Base-by-base conservation (phyloP, 2,329 filamentous ascomycete genomes). In the Didymella glomerata region DNA sequence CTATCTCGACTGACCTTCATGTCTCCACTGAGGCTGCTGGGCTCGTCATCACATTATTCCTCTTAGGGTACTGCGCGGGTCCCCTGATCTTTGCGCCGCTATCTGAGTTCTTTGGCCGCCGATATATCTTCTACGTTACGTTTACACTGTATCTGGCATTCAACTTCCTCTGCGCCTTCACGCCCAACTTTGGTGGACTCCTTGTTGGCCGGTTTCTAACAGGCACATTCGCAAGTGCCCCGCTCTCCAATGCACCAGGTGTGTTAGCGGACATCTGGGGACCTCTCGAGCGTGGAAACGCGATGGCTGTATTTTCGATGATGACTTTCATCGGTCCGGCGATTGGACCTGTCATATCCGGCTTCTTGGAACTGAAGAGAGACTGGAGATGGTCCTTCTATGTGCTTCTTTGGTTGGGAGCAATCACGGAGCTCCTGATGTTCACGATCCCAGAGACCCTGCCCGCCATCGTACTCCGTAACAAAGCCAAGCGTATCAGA, bases 41-140 rank as follows among this genome's bases (percentile, higher is more conserved):
- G 2, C 75, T 90, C 1, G 87, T 86, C 8, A 86, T 89, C 32
- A 88, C 87, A 0, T 80, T 87, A 18, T 90, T 86, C 63, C 78
- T 90, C 8, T 79, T 89, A 42, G 87, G 87, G 7, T 90, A 89
- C 68, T 84, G 88, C 20, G 80, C 83, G 2, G 86, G 86, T 0
- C 86, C 86, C 0, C 74, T 89, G 9, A 73, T 89, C 13, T 89
- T 87, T 80, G 88, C 86, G 0, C 89, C 88, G 0, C 70, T 90
- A 3, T 88, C 85, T 42, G 88, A 91, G 70, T 86, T 89, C 59
- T 85, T 84, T 57, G 87, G 88, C 9, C 81, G 88, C 14, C 78
- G 83, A 59, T 78, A 76, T 63, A 80, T 86, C 46, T 84, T 86
- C 63, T 82, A 84, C 68, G 64, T 69, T 48, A 75, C 75, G 7